Conservation (phyloP, 768 basidiomycete species). For the Chalciporus pseudorubinellus region DNA sequence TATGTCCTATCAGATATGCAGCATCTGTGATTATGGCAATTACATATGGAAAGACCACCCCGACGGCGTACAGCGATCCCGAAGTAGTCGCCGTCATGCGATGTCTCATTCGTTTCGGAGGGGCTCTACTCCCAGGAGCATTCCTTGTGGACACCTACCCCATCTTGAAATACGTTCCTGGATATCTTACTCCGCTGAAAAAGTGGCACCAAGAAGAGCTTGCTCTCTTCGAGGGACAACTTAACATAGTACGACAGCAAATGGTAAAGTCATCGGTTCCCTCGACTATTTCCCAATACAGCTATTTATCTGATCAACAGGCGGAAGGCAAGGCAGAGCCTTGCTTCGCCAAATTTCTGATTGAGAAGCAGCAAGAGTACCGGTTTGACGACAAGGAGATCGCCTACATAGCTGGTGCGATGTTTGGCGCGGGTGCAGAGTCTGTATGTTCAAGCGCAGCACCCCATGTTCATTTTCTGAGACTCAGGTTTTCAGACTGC, state of each 20-base stretch:
- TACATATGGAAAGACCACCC: too few species aligned
- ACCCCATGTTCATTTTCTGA: not conserved
- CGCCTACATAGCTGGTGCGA: constrained; percentile 39
- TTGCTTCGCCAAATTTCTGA: constrained; percentile 37
- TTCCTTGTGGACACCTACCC: constrained; percentile 29
- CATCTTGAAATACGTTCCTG: constrained; percentile 22
- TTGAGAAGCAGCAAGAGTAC: constrained; percentile 35
- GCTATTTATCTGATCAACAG: constrained; percentile 9
- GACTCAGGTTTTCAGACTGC: constrained; percentile 25
- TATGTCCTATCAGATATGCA: constrained; percentile 29
- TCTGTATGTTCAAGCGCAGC: constrained; percentile 29
- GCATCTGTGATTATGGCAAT: constrained; percentile 37
- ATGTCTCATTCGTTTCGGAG: not conserved
- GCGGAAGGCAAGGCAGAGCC: constrained; percentile 20
- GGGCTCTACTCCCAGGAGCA: not conserved
- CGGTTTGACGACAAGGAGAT: constrained; percentile 34
- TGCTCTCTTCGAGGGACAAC: constrained; percentile 29
- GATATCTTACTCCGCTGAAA: constrained; percentile 48
- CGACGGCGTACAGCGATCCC: too few species aligned
- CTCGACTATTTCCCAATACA: too few species aligned
- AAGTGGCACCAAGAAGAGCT: constrained; percentile 47
- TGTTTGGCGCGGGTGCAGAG: constrained; percentile 44
- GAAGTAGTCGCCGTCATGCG: constrained; percentile 14
- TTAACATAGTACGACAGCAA: constrained; percentile 26
- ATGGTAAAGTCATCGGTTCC: constrained; percentile 22